These are phyloP conservation scores for Rhodotorula diobovata DNA, from an alignment of 768 basidiomycete species.

Conservation along the genomic window DNA sequence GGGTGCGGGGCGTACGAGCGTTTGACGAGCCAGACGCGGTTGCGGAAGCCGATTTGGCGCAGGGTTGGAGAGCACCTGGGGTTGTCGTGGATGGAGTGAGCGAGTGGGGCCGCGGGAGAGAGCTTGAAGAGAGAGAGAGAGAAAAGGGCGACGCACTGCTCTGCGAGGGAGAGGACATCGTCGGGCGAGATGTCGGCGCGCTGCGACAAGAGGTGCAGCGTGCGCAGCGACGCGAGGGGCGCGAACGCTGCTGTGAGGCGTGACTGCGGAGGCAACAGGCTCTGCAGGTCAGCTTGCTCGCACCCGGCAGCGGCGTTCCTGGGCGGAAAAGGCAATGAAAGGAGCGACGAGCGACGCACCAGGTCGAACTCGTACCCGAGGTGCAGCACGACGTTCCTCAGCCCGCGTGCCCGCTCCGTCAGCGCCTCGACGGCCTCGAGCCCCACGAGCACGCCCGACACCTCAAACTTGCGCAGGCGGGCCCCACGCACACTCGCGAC, in stretches of 20 bases:
- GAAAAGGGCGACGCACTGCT: conserved; percentile 5
- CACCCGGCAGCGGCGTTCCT: too few relatives aligned
- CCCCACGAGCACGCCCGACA: conserved; percentile 13
- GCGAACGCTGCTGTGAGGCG: conserved; percentile 17
- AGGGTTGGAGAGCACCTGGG: conserved; percentile 23
- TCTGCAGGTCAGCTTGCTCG: too few relatives aligned
- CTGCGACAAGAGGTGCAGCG: conserved; percentile 31
- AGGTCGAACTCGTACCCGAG: conserved; percentile 20
- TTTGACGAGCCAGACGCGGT: conserved; percentile 34
- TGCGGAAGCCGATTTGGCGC: conserved; percentile 31
- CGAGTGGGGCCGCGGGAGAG: background rate
- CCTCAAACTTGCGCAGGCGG: conserved; percentile 29
- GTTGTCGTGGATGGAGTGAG: background rate
- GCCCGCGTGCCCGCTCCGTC: background rate
- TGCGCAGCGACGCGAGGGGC: conserved; percentile 2
- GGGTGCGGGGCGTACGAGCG: background rate
- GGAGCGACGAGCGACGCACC: conserved; percentile 2
- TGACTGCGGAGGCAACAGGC: background rate
- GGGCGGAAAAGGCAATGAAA: background rate
- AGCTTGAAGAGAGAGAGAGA: background rate
- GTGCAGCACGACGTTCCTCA: conserved; percentile 29
- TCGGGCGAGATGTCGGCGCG: conserved; percentile 12
- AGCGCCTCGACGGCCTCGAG: conserved; percentile 13
- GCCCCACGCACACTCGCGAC: conserved; percentile 3
- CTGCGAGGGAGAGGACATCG: conserved; percentile 10